phyloP scores from a whole-genome alignment of 2,329 filamentous ascomycete genomes.

The Myriangium duriaei region DNA sequence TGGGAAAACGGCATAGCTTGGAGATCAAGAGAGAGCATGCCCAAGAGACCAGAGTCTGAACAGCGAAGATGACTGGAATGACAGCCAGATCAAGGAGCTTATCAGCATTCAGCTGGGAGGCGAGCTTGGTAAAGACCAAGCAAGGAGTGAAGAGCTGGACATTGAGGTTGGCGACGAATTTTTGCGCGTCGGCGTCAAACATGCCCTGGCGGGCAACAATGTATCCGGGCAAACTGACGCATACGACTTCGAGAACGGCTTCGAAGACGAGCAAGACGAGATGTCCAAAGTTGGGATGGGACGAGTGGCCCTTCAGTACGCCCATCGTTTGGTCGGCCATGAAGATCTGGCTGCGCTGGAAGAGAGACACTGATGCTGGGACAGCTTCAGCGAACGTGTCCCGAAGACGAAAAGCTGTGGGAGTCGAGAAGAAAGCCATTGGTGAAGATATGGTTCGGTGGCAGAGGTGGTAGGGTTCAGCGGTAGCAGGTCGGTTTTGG shows the following conservation, averaged over 20 bases:
- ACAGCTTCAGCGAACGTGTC: conserved; percentile 6
- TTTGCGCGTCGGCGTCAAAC: conserved; percentile 92
- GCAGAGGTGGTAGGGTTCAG: conserved; percentile 12
- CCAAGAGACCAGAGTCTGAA: conserved; percentile 83
- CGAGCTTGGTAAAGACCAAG: conserved; percentile 93
- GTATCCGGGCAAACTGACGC: conserved; percentile 87
- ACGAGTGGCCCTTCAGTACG: conserved; percentile 19
- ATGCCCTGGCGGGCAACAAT: conserved; percentile 80
- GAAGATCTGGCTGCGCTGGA: conserved; percentile 4
- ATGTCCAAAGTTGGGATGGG: conserved; percentile 54
- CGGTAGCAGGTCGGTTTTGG: conserved; percentile 16
- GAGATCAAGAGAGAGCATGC: conserved; percentile 58
- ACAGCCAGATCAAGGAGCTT: conserved; percentile 83
- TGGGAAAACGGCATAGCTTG: conserved; percentile 66
- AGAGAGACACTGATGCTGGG: not conserved
- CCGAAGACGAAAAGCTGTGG: conserved; percentile 33
- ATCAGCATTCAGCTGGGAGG: conserved; percentile 81
- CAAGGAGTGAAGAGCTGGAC: conserved; percentile 94
- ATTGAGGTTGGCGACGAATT: conserved; percentile 92
- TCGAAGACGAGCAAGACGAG: conserved; percentile 80
- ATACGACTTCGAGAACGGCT: conserved; percentile 88
- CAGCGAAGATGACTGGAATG: conserved; percentile 85
- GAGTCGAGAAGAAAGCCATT: conserved; percentile 35
- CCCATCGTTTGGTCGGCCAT: conserved; percentile 1
- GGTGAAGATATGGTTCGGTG: conserved; percentile 12